Evolutionary conservation across 2,329 filamentous ascomycete genomes (phyloP).

Genomic region (Xenoacremonium recifei): DNA sequence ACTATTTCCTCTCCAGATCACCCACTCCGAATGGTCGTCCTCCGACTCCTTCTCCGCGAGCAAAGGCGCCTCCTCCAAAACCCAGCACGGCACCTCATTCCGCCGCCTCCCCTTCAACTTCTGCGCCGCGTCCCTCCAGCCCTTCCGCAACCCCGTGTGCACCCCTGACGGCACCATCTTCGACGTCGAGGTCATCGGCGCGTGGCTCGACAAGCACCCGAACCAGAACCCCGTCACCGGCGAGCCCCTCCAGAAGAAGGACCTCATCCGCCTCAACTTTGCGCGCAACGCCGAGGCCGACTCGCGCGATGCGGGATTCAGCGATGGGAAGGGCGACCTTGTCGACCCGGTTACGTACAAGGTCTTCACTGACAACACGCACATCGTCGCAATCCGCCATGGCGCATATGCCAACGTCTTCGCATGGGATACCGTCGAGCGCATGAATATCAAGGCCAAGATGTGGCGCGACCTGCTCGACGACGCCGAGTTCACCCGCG

Average conservation of each 20-base stretch:
- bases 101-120: constrained; percentile 95
- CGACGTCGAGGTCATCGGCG: constrained; percentile 88
- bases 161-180: constrained; percentile 86
- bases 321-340: constrained; percentile 69
- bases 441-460: constrained; percentile 95
- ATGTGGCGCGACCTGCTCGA: constrained; percentile 90
- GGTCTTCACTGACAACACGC: constrained; percentile 96
- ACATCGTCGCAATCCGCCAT: constrained; percentile 83
- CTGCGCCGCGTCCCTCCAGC: constrained; percentile 92
- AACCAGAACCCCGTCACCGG: constrained; percentile 89
- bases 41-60: constrained; percentile 84
- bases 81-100: constrained; percentile 59
- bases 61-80: constrained; percentile 59
- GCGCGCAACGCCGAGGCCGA: constrained; percentile 78
- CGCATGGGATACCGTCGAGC: constrained; percentile 90
- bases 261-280: constrained; percentile 89
- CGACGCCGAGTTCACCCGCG: constrained; percentile 80
- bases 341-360: constrained; percentile 98
- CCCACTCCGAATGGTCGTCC: constrained; percentile 96
- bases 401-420: constrained; percentile 91
- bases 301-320: constrained; percentile 44
- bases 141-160: constrained; percentile 93
- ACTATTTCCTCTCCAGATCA: constrained; percentile 58
- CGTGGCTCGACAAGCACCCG: constrained; percentile 87
- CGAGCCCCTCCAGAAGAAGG: constrained; percentile 71